Evolutionary conservation across 306 rosid species (phyloP).

Genomic region (Trichosanthes truncata): DNA sequence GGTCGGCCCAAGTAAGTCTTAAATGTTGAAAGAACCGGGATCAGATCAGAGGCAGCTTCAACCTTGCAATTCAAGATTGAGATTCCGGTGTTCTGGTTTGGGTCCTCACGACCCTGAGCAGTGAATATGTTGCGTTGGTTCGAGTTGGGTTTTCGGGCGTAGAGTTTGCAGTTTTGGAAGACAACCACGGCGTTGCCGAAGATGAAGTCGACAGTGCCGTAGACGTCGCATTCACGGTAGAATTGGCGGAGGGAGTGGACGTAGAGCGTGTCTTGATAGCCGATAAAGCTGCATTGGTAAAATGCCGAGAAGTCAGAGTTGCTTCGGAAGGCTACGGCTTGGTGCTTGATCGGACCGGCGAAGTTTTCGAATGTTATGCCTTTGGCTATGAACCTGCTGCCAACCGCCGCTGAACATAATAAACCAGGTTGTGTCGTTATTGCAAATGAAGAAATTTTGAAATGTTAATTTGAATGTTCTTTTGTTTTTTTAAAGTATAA

Average conservation of each 20-base stretch:
- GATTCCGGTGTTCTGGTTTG: constrained; percentile 79
- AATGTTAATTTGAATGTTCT: too few species aligned
- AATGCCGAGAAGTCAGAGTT: constrained; percentile 70
- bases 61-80: constrained; percentile 53
- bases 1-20: constrained; percentile 65
- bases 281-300: constrained; percentile 75
- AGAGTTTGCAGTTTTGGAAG: constrained; percentile 66
- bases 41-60: constrained; percentile 51
- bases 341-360: constrained; percentile 87
- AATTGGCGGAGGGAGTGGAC: constrained; percentile 85
- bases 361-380: constrained; percentile 74
- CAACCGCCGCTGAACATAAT: constrained; percentile 51
- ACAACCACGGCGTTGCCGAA: constrained; percentile 80
- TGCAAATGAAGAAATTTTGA: background rate
- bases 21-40: constrained; percentile 36
- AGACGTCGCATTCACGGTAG: constrained; percentile 74
- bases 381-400: constrained; percentile 63
- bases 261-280: constrained; percentile 89
- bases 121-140: constrained; percentile 71
- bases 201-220: constrained; percentile 77
- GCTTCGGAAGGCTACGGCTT: constrained; percentile 71
- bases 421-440: background rate
- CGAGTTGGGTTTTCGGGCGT: constrained; percentile 50
- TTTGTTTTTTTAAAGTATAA: too few species aligned
- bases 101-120: constrained; percentile 82